These are phyloP conservation scores for Venturia asperata DNA, from an alignment of 2,329 filamentous ascomycete species.

Conservation along the genomic window DNA sequence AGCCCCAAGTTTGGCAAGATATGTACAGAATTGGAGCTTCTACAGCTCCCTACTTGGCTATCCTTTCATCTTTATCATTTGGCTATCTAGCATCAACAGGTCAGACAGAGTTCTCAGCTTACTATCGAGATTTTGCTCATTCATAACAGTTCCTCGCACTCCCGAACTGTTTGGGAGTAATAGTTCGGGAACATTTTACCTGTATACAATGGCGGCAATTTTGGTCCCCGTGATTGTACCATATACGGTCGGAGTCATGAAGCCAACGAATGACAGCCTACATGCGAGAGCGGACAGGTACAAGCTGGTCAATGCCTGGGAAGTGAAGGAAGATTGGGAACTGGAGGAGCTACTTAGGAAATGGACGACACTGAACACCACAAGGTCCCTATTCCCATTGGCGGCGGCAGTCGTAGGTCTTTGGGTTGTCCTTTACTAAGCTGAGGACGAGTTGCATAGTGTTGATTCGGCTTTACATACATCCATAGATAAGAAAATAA, in stretches of 20 bases:
- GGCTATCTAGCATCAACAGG: slow-evolving; percentile 14
- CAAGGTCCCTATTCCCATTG: slow-evolving; percentile 4
- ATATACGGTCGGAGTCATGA: slow-evolving; percentile 19
- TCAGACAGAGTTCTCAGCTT: background rate
- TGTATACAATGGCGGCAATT: slow-evolving; percentile 18
- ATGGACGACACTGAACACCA: slow-evolving; percentile 14
- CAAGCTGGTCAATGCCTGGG: slow-evolving; percentile 2
- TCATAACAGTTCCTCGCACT: background rate
- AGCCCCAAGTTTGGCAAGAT: slow-evolving; percentile 1
- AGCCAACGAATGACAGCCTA: slow-evolving; percentile 14
- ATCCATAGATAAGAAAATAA: too few relatives aligned
- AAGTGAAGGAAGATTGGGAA: slow-evolving; percentile 10
- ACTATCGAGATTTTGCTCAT: background rate
- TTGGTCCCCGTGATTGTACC: slow-evolving; percentile 17
- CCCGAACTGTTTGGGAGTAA: background rate
- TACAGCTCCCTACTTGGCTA: slow-evolving; percentile 4
- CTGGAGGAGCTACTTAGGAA: slow-evolving; percentile 3
- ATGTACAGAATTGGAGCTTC: slow-evolving; percentile 8
- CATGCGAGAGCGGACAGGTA: background rate
- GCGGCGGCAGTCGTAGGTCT: slow-evolving; percentile 10
- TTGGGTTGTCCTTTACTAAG: background rate
- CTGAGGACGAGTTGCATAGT: background rate
- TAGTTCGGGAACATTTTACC: slow-evolving; percentile 11
- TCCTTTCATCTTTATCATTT: slow-evolving; percentile 14
- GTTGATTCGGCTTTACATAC: too few relatives aligned